These are phyloP conservation scores for Ophiostoma pallidulum DNA, from an alignment of 2,329 filamentous ascomycete genomes.

Conservation along the genomic window DNA sequence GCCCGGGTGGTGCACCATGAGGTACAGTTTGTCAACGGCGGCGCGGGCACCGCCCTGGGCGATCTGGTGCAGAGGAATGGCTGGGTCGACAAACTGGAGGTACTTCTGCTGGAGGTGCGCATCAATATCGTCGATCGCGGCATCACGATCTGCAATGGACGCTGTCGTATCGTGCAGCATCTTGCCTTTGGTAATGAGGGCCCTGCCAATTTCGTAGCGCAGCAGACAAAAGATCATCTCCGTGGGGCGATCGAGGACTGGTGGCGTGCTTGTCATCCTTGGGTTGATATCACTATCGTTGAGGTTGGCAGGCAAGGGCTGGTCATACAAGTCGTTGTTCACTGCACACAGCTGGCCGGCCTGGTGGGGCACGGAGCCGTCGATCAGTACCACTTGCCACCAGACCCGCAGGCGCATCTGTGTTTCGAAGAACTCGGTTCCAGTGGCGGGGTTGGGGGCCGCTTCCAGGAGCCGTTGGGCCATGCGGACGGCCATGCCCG, in stretches of 20 bases:
- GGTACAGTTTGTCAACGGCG: conserved; percentile 18
- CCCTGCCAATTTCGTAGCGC: conserved; percentile 32
- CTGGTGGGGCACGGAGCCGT: conserved; percentile 29
- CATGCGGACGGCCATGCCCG: conserved; percentile 44
- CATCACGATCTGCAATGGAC: conserved; percentile 15
- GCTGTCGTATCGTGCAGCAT: conserved; percentile 19
- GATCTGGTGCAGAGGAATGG: conserved; percentile 26
- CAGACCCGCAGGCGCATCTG: conserved; percentile 51
- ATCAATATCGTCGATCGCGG: conserved; percentile 23
- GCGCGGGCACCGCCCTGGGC: conserved; percentile 14
- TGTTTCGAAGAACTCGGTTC: conserved; percentile 43
- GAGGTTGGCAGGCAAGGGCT: conserved; percentile 30
- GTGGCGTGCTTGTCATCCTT: conserved; percentile 34
- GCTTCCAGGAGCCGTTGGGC: conserved; percentile 34
- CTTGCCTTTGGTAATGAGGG: conserved; percentile 26
- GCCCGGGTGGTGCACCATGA: conserved; percentile 20
- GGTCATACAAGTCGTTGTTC: background rate
- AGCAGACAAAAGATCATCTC: conserved; percentile 41
- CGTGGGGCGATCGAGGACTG: conserved; percentile 34
- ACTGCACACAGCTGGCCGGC: conserved; percentile 8
- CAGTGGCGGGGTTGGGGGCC: conserved; percentile 38
- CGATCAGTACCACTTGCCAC: conserved; percentile 48
- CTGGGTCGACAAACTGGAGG: conserved; percentile 23
- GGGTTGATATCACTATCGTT: conserved; percentile 39
- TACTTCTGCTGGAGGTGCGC: conserved; percentile 23